Percentiles rank a stretch among this genome's conserved stretches.
These are phyloP conservation scores for Fusarium stilboides DNA, from an alignment of 2,329 filamentous ascomycete genomes.

Conservation along the genomic window DNA sequence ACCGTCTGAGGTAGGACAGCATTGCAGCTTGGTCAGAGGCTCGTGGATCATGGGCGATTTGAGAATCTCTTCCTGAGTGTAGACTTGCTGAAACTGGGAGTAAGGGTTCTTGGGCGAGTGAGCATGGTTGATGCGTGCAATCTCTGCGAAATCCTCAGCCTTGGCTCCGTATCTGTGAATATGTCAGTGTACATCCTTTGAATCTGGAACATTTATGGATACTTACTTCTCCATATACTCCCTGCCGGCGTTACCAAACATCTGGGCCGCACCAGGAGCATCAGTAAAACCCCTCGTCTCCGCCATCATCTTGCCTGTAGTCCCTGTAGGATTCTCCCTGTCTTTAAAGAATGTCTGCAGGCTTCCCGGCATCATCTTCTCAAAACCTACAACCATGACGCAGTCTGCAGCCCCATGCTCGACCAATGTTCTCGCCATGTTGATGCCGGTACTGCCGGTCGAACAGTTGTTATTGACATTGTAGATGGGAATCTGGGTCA, in stretches of 20 bases:
- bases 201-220: too few species aligned
- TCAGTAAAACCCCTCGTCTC: constrained; percentile 85
- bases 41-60: constrained; percentile 83
- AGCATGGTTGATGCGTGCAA: constrained; percentile 91
- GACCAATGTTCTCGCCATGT: constrained; percentile 86
- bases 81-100: constrained; percentile 96
- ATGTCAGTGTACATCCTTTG: constrained; percentile 22
- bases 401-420: constrained; percentile 87
- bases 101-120: constrained; percentile 96
- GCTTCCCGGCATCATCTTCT: constrained; percentile 97
- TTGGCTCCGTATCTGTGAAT: constrained; percentile 82
- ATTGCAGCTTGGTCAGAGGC: constrained; percentile 97
- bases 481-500: constrained; percentile 96
- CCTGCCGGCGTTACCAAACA: constrained; percentile 93
- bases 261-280: constrained; percentile 88
- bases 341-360: constrained; percentile 89
- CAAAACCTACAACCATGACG: constrained; percentile 92
- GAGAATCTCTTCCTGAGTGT: constrained; percentile 87
- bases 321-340: constrained; percentile 83
- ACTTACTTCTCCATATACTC: constrained; percentile 94
- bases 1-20: constrained; percentile 96
- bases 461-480: constrained; percentile 99
- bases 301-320: constrained; percentile 83
- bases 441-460: constrained; percentile 91
- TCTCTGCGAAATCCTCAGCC: constrained; percentile 91